These are phyloP conservation scores for Lycium ferocissimum DNA, from an alignment of 257 asterid species.

Conservation along the genomic window DNA sequence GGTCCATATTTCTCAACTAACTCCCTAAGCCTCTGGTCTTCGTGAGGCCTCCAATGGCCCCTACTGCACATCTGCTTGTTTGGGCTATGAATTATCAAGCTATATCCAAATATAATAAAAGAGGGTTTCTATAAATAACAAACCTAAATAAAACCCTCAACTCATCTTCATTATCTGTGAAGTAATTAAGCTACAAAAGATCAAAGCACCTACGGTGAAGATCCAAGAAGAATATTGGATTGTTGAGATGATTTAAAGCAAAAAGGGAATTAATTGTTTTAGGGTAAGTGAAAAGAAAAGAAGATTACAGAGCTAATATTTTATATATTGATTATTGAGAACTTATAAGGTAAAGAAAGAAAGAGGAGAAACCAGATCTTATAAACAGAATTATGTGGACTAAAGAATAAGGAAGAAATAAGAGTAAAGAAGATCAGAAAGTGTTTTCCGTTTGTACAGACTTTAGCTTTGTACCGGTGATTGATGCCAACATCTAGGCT, in stretches of 20 bases:
- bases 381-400: not conserved
- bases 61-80: constrained; percentile 33
- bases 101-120: not conserved
- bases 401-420: not conserved
- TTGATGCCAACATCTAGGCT: constrained; percentile 26
- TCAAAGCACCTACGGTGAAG: not conserved
- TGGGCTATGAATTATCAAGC: not conserved
- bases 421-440: constrained; percentile 14
- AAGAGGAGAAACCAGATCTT: not conserved
- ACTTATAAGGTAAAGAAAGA: not conserved
- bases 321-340: not conserved
- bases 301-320: not conserved
- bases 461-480: constrained; percentile 13
- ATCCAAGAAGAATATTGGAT: not conserved
- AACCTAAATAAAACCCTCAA: not conserved
- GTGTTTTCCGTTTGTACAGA: constrained; percentile 12
- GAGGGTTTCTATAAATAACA: not conserved
- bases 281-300: not conserved
- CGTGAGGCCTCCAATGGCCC: constrained; percentile 70
- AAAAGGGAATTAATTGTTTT: not conserved
- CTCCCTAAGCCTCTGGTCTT: constrained; percentile 58
- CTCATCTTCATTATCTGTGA: not conserved
- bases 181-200: not conserved
- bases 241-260: not conserved
- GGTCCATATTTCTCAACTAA: constrained; percentile 63